Conservation (phyloP, 805 yeast genomes). For the Kluyveromyces siamensis region DNA sequence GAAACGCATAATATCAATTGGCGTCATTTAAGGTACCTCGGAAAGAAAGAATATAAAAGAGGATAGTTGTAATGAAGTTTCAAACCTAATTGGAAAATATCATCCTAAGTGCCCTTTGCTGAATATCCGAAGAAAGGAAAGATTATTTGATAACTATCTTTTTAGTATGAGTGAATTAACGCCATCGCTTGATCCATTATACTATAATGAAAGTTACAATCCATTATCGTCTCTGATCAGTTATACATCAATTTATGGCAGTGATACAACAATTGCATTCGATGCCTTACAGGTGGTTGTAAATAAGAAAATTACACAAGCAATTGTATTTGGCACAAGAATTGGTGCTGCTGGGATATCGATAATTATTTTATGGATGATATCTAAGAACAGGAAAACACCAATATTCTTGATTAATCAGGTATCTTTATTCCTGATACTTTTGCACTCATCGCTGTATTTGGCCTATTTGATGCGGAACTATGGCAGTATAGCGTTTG, state of each 20-base stretch:
- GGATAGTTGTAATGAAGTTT: too few relatives aligned
- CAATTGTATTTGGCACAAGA: conserved; percentile 46
- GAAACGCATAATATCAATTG: too few relatives aligned
- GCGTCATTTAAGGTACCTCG: too few relatives aligned
- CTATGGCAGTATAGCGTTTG: conserved; percentile 38
- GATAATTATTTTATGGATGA: conserved; percentile 37
- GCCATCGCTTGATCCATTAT: conserved; percentile 4
- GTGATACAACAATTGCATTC: conserved; percentile 29
- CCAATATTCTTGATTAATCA: conserved; percentile 73
- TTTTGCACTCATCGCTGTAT: conserved; percentile 55
- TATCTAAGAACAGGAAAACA: conserved; percentile 45
- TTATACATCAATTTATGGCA: conserved; percentile 37
- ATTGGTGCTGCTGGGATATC: conserved; percentile 47
- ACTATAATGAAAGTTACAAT: conserved; percentile 17
- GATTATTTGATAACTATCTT: neutral
- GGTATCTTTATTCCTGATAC: conserved; percentile 42
- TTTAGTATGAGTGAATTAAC: neutral
- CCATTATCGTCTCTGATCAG: conserved; percentile 25
- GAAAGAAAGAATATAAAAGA: too few relatives aligned
- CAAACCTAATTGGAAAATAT: neutral
- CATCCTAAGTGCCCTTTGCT: neutral
- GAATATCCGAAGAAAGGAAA: neutral
- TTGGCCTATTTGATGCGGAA: conserved; percentile 46
- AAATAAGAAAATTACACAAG: conserved; percentile 28
- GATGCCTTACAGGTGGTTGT: conserved; percentile 34